Conservation (phyloP, 306 rosid genomes). For the Cucumis melo region DNA sequence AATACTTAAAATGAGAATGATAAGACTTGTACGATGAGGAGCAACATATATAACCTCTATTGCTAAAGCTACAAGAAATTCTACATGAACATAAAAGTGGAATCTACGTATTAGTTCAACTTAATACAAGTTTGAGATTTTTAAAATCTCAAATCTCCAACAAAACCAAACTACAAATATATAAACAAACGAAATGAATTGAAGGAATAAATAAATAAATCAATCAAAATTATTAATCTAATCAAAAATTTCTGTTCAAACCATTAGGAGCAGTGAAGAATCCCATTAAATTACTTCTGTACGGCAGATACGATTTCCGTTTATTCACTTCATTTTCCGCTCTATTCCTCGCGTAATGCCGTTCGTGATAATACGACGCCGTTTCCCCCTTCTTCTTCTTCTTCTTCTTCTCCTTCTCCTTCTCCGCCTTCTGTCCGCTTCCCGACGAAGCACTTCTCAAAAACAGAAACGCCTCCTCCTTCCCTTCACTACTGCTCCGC, state of each 20-base stretch:
- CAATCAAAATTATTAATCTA: too few species aligned
- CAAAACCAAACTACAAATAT: too few species aligned
- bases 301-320: slow-evolving; percentile 70
- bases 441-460: slow-evolving; percentile 16
- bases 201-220: too few species aligned
- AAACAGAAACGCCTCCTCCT: slow-evolving; percentile 69
- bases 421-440: not conserved
- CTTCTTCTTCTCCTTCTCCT: not conserved
- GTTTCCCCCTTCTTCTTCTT: slow-evolving; percentile 3
- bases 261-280: slow-evolving; percentile 51
- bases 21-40: too few species aligned
- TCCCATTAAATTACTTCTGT: slow-evolving; percentile 48
- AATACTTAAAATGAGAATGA: too few species aligned
- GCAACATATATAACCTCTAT: too few species aligned
- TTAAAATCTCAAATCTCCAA: too few species aligned
- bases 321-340: slow-evolving; percentile 53
- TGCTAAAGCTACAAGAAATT: too few species aligned
- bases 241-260: slow-evolving; percentile 41
- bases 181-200: not conserved
- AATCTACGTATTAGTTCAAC: too few species aligned
- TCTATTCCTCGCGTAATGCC: slow-evolving; percentile 42
- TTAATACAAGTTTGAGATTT: too few species aligned
- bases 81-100: too few species aligned
- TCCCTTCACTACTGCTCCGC: slow-evolving; percentile 75
- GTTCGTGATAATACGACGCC: slow-evolving; percentile 49